phyloP scores from a whole-genome alignment of 2,329 filamentous ascomycete species.

The Fusarium sp. region DNA sequence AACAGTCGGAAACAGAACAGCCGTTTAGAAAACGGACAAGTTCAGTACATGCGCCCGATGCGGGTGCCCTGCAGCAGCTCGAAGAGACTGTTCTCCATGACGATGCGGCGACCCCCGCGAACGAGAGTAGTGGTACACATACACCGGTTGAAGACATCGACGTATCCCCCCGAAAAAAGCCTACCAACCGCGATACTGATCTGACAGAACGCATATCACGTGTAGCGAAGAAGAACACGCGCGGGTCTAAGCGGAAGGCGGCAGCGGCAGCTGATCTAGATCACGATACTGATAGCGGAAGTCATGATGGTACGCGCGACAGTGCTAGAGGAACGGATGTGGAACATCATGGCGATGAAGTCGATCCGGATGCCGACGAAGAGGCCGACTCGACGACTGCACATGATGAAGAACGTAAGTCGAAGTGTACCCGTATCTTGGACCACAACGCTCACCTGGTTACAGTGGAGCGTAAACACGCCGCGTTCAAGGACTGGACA shows the following conservation, averaged over 20 bases:
- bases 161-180: slow-evolving; percentile 46
- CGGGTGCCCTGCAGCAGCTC: slow-evolving; percentile 46
- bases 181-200: slow-evolving; percentile 50
- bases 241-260: slow-evolving; percentile 57
- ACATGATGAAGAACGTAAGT: slow-evolving; percentile 74
- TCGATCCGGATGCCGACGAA: slow-evolving; percentile 68
- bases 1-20: slow-evolving; percentile 61
- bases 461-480: slow-evolving; percentile 80
- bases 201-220: slow-evolving; percentile 50
- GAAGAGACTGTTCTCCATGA: slow-evolving; percentile 51
- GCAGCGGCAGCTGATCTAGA: slow-evolving; percentile 48
- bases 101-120: slow-evolving; percentile 54
- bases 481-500: slow-evolving; percentile 82
- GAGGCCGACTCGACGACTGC: slow-evolving; percentile 69
- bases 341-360: slow-evolving; percentile 65
- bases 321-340: slow-evolving; percentile 56
- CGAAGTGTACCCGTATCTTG: slow-evolving; percentile 8
- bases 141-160: slow-evolving; percentile 62
- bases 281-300: slow-evolving; percentile 51
- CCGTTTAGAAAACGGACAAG: slow-evolving; percentile 67
- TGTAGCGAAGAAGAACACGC: slow-evolving; percentile 57
- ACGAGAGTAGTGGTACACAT: slow-evolving; percentile 55
- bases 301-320: slow-evolving; percentile 51
- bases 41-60: slow-evolving; percentile 58
- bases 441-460: slow-evolving; percentile 37